A percentile compares a stretch with the other conserved stretches of the same genome.
phyloP scores from a whole-genome alignment of 805 yeast species.

The Starmerella davenportii region DNA sequence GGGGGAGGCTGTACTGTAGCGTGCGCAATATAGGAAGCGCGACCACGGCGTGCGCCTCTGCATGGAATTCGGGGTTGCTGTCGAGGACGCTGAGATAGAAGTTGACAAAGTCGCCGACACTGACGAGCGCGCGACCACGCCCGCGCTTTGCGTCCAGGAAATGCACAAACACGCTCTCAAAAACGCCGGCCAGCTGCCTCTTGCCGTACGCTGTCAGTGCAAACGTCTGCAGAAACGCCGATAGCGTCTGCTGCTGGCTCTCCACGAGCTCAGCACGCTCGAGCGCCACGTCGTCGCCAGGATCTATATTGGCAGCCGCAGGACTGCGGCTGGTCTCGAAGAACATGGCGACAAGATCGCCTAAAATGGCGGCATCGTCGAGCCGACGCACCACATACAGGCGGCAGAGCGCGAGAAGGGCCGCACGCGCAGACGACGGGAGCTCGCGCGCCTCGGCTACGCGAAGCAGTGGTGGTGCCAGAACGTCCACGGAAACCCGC shows the following conservation, averaged over 20 bases:
- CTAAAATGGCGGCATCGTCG: slow-evolving; percentile 41
- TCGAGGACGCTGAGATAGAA: slow-evolving; percentile 64
- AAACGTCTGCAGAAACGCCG: slow-evolving; percentile 15
- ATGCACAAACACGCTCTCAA: not conserved
- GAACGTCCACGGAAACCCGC: not conserved
- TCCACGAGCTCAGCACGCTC: slow-evolving; percentile 1
- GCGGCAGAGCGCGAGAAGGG: slow-evolving; percentile 78
- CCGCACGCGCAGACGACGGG: slow-evolving; percentile 55
- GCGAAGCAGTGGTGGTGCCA: not conserved
- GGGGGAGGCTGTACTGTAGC: not conserved
- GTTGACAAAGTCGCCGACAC: slow-evolving; percentile 26
- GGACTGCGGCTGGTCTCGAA: slow-evolving; percentile 36
- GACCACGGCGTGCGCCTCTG: slow-evolving; percentile 7
- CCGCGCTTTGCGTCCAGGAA: slow-evolving; percentile 20
- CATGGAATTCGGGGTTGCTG: not conserved
- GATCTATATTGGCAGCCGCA: slow-evolving; percentile 31
- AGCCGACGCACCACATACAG: slow-evolving; percentile 60
- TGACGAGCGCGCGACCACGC: slow-evolving; percentile 24
- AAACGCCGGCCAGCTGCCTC: slow-evolving; percentile 20
- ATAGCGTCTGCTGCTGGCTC: slow-evolving; percentile 31
- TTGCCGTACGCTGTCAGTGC: slow-evolving; percentile 30
- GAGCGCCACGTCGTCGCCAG: not conserved
- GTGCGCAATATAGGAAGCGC: slow-evolving; percentile 4
- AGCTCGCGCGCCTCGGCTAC: not conserved
- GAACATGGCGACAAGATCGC: slow-evolving; percentile 51